Base-by-base conservation (phyloP, 1,284 basidiomycete genomes). In the Coriolopsis trogii region DNA sequence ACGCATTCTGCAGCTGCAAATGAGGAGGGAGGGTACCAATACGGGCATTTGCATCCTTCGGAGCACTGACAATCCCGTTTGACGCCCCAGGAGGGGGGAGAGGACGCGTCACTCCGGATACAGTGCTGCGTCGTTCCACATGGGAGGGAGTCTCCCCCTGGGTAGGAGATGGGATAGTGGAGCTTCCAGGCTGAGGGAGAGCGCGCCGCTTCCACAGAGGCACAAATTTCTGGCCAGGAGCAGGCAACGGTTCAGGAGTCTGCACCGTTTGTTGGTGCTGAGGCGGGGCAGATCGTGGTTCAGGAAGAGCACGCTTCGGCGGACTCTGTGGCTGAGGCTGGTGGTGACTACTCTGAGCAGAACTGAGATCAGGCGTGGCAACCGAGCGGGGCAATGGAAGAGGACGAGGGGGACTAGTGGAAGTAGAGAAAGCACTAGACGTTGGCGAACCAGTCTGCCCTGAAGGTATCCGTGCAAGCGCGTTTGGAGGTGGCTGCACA, bases 131-230 rank as follows among this genome's bases (percentile, higher is more conserved):
- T 28, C 55, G 48, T 36, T 59, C 56, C 2, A 53, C 23, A 3
- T 34, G 20, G n/a, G 25, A 25, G 18, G 39, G 50, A 9, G 2
- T n/a, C 15, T 51, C 51, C 18, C 49, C n/a, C 13, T 47, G 49
- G 7, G 49, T 16, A 13, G 49, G 20, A 12, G 46, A 16, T 20
- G 41, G 48, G 12, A 53, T 41, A 15, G 41, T 42, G 1, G 53
- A 44, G 4, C 41, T 44, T 4, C 44, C 51, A 10, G 65, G 66
- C 28, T 64, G 46, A 6, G 66, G 66, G 10, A 68, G 56, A 13
- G 58, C 57, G 31, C 67, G 67, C 51, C 61, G n/a, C n/a, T n/a
- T 67, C 67, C 67, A 68, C 30, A 63, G 41, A 2, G 67, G 67
- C 2, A 67, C 61, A 42, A 69, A 69, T 52, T 62, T 67, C 55